A percentile compares a stretch with the other conserved stretches of the same genome.
phyloP scores from a whole-genome alignment of 495 filamentous ascomycete species.

The Trichoderma virens region DNA sequence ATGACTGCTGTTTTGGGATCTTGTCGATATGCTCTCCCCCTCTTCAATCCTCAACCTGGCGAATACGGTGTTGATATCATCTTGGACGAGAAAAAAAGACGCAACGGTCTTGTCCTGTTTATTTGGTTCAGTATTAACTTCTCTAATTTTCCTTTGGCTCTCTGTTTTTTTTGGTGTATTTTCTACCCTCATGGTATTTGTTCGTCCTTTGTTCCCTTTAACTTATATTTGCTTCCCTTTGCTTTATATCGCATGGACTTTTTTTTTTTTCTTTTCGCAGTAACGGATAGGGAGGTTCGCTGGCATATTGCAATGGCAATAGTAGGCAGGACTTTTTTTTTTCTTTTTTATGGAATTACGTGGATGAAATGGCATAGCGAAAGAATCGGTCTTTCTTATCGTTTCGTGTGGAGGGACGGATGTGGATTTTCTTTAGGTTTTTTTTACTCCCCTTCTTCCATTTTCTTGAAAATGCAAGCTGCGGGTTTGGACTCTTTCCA shows the following conservation, averaged over 20 bases:
- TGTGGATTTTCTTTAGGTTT: neutral
- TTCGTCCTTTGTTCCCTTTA: neutral
- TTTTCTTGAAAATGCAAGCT: neutral
- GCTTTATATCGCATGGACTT: neutral
- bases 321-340: neutral
- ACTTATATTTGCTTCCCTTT: neutral
- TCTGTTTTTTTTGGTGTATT: neutral
- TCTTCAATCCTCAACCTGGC: neutral
- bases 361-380: neutral
- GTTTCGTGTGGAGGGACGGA: neutral
- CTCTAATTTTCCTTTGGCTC: neutral
- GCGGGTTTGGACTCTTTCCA: neutral
- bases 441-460: neutral
- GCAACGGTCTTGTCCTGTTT: neutral
- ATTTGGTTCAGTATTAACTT: neutral
- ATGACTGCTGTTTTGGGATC: neutral
- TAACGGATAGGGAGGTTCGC: neutral
- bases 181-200: neutral
- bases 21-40: neutral
- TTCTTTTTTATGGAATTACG: neutral
- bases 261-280: neutral
- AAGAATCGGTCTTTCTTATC: neutral
- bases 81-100: slow-evolving; percentile 7
- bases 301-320: neutral
- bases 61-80: slow-evolving; percentile 5